Conservation (phyloP, 2,329 filamentous ascomycete species). For the Trichoderma polysporum region DNA sequence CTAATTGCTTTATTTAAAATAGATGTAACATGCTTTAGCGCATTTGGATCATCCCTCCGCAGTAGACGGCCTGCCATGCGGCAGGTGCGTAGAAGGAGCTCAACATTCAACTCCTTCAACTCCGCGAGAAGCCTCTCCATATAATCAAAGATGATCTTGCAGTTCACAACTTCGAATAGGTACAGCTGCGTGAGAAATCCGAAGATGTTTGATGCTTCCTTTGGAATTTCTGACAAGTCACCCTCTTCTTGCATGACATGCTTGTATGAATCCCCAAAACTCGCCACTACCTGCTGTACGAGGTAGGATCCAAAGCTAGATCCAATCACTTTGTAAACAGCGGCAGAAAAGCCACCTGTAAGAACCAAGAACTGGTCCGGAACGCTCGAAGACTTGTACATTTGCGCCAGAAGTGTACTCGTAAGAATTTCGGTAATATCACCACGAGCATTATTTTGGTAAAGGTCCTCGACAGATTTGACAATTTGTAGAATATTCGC, state of each 20-base stretch:
- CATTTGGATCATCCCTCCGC: constrained; percentile 81
- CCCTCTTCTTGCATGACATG: constrained; percentile 39
- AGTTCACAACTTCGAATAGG: constrained; percentile 83
- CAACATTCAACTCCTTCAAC: constrained; percentile 82
- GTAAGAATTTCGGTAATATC: constrained; percentile 81
- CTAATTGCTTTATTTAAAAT: constrained; percentile 72
- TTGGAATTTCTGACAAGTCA: constrained; percentile 41
- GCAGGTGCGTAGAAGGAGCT: constrained; percentile 81
- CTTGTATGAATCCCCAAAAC: constrained; percentile 67
- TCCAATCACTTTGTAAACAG: constrained; percentile 82
- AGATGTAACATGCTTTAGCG: constrained; percentile 84
- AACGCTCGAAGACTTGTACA: constrained; percentile 74
- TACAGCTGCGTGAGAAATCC: constrained; percentile 85
- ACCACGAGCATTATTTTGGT: constrained; percentile 80
- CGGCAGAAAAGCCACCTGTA: constrained; percentile 84
- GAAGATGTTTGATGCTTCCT: constrained; percentile 66
- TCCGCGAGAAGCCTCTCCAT: constrained; percentile 73
- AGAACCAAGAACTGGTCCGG: constrained; percentile 90
- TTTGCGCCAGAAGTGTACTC: constrained; percentile 73
- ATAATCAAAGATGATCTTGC: constrained; percentile 86
- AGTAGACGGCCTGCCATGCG: constrained; percentile 79
- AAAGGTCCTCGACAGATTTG: constrained; percentile 77
- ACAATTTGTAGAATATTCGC: constrained; percentile 84
- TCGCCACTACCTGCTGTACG: constrained; percentile 72
- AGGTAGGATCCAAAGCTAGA: constrained; percentile 88